phyloP scores from a whole-genome alignment of 2,329 filamentous ascomycete genomes.

The Alternaria arbusti region DNA sequence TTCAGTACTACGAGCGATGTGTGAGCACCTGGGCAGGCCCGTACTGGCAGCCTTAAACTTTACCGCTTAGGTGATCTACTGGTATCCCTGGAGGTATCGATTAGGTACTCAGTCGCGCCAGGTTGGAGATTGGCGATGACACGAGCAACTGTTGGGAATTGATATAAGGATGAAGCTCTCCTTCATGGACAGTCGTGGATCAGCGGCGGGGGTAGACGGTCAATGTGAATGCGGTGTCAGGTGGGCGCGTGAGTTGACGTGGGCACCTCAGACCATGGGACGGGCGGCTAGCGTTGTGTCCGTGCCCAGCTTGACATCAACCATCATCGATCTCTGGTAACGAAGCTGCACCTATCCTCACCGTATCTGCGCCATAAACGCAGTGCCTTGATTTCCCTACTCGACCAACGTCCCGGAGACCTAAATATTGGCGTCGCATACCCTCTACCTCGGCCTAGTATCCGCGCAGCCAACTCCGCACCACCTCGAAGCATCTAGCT shows the following conservation, averaged over 20 bases:
- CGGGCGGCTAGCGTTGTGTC: conserved; percentile 3
- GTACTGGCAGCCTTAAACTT: background rate
- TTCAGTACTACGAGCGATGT: background rate
- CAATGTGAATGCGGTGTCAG: conserved; percentile 5
- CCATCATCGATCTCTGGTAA: conserved; percentile 12
- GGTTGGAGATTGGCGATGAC: background rate
- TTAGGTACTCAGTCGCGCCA: background rate
- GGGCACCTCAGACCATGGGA: conserved; percentile 4
- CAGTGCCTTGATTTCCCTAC: background rate
- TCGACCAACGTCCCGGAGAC: background rate
- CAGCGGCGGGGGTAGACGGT: background rate
- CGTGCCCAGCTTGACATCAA: conserved; percentile 13
- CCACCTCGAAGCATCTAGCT: conserved; percentile 7
- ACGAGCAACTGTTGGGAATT: background rate
- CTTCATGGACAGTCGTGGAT: background rate
- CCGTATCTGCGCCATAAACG: conserved; percentile 8
- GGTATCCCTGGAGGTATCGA: background rate
- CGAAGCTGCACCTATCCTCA: conserved; percentile 9
- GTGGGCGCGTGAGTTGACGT: conserved; percentile 5
- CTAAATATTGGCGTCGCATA: background rate
- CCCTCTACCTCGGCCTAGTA: background rate
- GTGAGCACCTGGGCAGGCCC: background rate
- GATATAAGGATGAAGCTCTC: background rate
- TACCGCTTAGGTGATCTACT: background rate
- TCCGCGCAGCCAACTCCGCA: conserved; percentile 3